Evolutionary conservation across 176 grass and related monocot genomes (phyloP).

Genomic region (Oryza meyeriana): DNA sequence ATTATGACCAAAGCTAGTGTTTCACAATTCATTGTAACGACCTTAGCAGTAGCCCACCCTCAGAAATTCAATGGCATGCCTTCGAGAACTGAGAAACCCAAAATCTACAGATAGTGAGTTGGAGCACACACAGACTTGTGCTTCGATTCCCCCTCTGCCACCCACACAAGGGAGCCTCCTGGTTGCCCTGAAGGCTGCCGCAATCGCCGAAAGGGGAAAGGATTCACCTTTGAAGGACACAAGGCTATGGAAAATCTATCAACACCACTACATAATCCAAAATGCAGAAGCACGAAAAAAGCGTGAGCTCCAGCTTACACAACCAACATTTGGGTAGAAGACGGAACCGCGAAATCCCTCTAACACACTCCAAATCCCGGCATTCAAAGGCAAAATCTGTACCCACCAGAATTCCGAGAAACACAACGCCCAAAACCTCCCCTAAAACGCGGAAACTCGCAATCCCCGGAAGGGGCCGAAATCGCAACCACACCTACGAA

Average conservation of each 20-base stretch:
- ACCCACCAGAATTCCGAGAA: constrained; percentile 18
- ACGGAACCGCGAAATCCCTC: neutral
- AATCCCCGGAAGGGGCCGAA: neutral
- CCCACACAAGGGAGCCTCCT: neutral
- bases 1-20: neutral
- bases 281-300: constrained; percentile 18
- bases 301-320: neutral
- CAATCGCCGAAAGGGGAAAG: neutral
- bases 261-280: neutral
- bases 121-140: neutral
- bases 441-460: neutral
- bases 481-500: constrained; percentile 3
- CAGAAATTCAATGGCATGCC: neutral
- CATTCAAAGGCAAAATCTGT: constrained; percentile 8
- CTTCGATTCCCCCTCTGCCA: neutral
- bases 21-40: neutral
- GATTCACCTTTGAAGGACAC: neutral
- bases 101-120: neutral
- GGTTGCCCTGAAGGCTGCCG: neutral
- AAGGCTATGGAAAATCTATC: neutral
- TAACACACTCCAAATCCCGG: neutral
- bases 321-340: neutral
- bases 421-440: constrained; percentile 22
- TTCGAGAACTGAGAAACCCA: neutral
- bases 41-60: neutral